Evolutionary conservation across 2,329 filamentous ascomycete species (phyloP).

Genomic region (Fusarium austroafricanum): DNA sequence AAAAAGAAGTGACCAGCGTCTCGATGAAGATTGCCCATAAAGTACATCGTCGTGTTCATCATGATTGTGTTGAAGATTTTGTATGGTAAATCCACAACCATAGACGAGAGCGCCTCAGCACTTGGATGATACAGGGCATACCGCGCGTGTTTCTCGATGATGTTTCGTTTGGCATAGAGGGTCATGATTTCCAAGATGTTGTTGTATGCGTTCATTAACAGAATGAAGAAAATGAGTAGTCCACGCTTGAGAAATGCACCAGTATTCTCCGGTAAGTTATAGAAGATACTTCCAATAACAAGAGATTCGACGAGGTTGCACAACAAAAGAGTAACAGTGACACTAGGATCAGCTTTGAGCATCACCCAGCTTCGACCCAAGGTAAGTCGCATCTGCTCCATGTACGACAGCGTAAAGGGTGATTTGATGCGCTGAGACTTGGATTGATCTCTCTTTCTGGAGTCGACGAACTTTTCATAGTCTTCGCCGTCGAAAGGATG

Average conservation of each 20-base stretch:
- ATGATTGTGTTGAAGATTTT: conserved; percentile 54
- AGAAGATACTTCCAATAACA: conserved; percentile 42
- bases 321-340: conserved; percentile 35
- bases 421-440: conserved; percentile 37
- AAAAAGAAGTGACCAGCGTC: conserved; percentile 63
- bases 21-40: conserved; percentile 74
- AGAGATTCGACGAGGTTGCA: conserved; percentile 40
- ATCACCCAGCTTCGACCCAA: conserved; percentile 38
- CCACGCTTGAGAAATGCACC: conserved; percentile 20
- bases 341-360: conserved; percentile 39
- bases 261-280: conserved; percentile 26
- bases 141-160: conserved; percentile 51
- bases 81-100: conserved; percentile 41
- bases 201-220: conserved; percentile 42
- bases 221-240: conserved; percentile 36
- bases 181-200: conserved; percentile 44
- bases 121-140: conserved; percentile 52
- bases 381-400: conserved; percentile 36
- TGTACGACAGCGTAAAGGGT: conserved; percentile 34
- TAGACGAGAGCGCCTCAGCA: conserved; percentile 43
- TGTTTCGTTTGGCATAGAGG: conserved; percentile 46
- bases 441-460: conserved; percentile 42
- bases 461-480: conserved; percentile 41
- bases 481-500: conserved; percentile 46
- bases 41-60: conserved; percentile 63